phyloP scores from a whole-genome alignment of 1,284 basidiomycete species.

The Filobasidium uniguttulatum region DNA sequence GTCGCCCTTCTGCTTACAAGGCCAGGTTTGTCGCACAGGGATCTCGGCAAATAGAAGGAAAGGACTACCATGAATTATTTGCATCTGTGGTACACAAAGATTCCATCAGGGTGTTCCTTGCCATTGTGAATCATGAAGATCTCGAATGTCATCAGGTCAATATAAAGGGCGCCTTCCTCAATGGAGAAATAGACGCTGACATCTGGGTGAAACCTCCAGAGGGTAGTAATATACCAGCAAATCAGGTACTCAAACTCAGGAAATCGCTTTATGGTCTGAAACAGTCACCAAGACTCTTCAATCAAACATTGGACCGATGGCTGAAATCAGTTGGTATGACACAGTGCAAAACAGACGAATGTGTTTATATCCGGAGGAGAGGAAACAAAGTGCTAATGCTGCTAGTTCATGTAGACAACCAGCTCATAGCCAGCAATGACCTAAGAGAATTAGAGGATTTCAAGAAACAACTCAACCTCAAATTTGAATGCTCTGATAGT shows the following conservation, averaged over 20 bases:
- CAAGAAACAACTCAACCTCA: conserved; percentile 17
- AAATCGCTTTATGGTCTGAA: conserved; percentile 40
- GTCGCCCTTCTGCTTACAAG: conserved; percentile 25
- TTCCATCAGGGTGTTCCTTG: conserved; percentile 34
- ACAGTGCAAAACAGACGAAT: conserved; percentile 26
- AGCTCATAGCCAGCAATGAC: conserved; percentile 13
- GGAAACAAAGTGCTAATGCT: neutral
- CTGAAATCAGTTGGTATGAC: conserved; percentile 30
- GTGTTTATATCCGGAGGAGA: conserved; percentile 26
- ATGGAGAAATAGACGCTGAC: conserved; percentile 37
- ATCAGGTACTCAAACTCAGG: conserved; percentile 18
- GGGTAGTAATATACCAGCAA: conserved; percentile 12
- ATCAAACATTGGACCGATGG: conserved; percentile 23
- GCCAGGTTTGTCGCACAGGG: conserved; percentile 22
- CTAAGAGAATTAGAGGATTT: conserved; percentile 16
- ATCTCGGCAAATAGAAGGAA: conserved; percentile 31
- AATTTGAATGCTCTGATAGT: conserved; percentile 20
- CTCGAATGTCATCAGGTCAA: conserved; percentile 40
- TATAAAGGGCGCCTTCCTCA: conserved; percentile 41
- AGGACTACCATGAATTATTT: conserved; percentile 39
- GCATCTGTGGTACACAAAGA: conserved; percentile 37
- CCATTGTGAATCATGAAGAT: conserved; percentile 33
- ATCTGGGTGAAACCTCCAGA: conserved; percentile 31
- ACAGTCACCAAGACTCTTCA: conserved; percentile 25
- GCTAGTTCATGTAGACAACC: conserved; percentile 5